Conservation (phyloP, 2,329 filamentous ascomycete species). For the Beauveria pseudobassiana region DNA sequence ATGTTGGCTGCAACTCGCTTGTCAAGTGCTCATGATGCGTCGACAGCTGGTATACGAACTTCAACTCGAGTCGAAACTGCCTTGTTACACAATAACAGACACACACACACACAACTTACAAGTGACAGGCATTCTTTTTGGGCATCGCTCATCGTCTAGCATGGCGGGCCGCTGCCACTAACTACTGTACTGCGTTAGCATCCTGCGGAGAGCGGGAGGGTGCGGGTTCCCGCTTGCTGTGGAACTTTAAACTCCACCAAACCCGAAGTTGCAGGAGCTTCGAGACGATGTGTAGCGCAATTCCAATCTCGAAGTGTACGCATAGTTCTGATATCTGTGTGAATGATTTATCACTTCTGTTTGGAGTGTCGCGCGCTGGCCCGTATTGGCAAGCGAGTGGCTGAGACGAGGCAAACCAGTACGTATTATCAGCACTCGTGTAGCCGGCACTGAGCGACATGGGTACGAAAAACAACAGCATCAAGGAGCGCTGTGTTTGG, state of each 20-base stretch:
- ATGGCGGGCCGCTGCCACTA: conserved; percentile 5
- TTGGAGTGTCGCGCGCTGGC: not conserved
- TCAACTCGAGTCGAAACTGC: not conserved
- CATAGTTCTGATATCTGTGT: not conserved
- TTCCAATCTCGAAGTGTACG: not conserved
- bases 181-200: conserved; percentile 8
- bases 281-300: not conserved
- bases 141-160: not conserved
- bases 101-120: not conserved
- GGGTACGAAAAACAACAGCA: not conserved
- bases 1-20: not conserved
- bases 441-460: not conserved
- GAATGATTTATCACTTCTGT: not conserved
- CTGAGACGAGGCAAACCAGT: not conserved
- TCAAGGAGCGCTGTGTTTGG: not conserved
- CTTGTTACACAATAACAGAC: not conserved
- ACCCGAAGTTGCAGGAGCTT: not conserved
- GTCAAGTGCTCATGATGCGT: not conserved
- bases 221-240: conserved; percentile 11
- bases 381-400: not conserved
- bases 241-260: conserved; percentile 9
- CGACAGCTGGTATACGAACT: not conserved
- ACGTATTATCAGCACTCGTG: not conserved
- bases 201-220: conserved; percentile 3
- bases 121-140: not conserved